phyloP scores from a whole-genome alignment of 495 filamentous ascomycete species.

The Daldinia childiae region DNA sequence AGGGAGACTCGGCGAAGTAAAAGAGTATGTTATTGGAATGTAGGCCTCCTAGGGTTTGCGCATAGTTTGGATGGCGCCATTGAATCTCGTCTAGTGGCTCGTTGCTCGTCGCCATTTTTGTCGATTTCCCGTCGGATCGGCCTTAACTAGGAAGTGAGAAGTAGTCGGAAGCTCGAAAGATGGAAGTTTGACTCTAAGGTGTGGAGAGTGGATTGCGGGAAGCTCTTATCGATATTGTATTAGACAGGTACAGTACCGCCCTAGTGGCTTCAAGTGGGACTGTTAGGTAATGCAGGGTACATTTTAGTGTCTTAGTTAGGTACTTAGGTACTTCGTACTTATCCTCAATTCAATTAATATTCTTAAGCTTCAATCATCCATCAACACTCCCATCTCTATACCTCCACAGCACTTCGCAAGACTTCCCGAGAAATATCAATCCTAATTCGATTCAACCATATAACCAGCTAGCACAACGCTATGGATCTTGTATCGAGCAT shows the following conservation, averaged over 20 bases:
- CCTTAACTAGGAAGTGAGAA: not conserved
- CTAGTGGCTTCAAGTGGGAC: not conserved
- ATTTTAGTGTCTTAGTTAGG: too few species aligned
- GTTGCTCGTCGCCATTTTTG: constrained; percentile 49
- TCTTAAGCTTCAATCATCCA: not conserved
- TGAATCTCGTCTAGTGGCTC: constrained; percentile 80
- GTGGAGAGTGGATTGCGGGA: not conserved
- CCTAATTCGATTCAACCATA: not conserved
- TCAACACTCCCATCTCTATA: not conserved
- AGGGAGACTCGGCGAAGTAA: constrained; percentile 90
- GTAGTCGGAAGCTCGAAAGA: constrained; percentile 2
- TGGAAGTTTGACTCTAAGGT: not conserved
- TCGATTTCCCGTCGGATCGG: not conserved
- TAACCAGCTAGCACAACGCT: constrained; percentile 1
- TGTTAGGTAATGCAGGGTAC: not conserved
- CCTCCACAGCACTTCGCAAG: not conserved
- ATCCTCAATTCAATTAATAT: not conserved
- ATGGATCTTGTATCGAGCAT: constrained; percentile 97
- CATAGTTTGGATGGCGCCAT: constrained; percentile 71
- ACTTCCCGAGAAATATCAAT: not conserved
- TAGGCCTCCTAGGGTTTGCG: constrained; percentile 67
- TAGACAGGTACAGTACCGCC: not conserved
- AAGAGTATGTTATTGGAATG: constrained; percentile 77
- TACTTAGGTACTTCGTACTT: too few species aligned
- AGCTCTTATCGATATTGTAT: constrained; percentile 1